Percentiles rank a stretch among this genome's conserved stretches.
These are phyloP conservation scores for Eutrema japonicum DNA, from an alignment of 345 rosid genomes.

Conservation along the genomic window DNA sequence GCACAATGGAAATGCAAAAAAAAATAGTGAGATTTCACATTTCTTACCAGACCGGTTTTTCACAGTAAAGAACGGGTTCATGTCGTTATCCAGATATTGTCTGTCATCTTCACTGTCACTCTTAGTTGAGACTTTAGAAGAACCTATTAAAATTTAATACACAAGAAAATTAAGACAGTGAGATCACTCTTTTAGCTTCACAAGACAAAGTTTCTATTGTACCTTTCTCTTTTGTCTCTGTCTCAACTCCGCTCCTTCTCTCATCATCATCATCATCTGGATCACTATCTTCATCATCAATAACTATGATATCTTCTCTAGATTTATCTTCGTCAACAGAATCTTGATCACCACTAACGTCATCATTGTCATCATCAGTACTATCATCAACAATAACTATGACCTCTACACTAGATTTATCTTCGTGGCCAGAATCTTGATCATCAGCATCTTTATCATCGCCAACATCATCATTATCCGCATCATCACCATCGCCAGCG, in stretches of 20 bases:
- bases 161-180: background rate
- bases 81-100: constrained; percentile 11
- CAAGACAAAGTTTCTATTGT: background rate
- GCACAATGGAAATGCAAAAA: background rate
- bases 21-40: background rate
- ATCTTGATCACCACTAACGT: background rate
- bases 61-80: constrained; percentile 27
- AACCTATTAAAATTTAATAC: constrained; percentile 6
- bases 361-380: background rate
- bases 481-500: background rate
- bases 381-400: constrained; percentile 10
- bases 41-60: background rate
- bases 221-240: constrained; percentile 22
- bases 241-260: constrained; percentile 1
- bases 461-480: background rate
- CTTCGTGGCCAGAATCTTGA: constrained; percentile 3
- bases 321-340: constrained; percentile 1
- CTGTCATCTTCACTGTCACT: constrained; percentile 8
- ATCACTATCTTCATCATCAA: background rate
- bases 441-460: background rate
- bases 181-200: constrained; percentile 1
- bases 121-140: background rate
- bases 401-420: background rate
- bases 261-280: background rate
- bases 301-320: constrained; percentile 18